Evolutionary conservation across 805 yeast genomes (phyloP), one percentile per base, ranked within the genome.

Genomic region (Nakazawaea wyomingensis): DNA sequence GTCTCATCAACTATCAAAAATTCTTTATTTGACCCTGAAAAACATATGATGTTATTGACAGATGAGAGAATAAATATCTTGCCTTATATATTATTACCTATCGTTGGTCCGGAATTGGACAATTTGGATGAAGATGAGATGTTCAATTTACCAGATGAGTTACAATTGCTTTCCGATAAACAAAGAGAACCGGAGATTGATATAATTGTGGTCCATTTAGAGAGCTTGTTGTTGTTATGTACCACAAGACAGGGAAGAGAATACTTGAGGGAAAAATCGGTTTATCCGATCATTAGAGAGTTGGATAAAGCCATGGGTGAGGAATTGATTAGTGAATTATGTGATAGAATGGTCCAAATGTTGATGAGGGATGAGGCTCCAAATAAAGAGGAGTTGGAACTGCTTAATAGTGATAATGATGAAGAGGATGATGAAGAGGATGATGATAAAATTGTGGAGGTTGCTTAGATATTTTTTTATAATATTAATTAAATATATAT

Each of bases 1-100:
- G 90, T 87, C 30, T 95, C 95, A 1, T 84, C 95, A 4, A 85
- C 96, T 2, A 85, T 93, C 52, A 91, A 93, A 60, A 91, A 91
- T 62, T 76, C 91, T 0, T 66, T 91, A 39, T 91, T 91, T 55
- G 96, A 90, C 56, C 69, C 85, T 1, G 76, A 79, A 32, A 62
- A 76, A 28, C 98, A 91, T 57, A 63, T 64, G 52, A 60, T 57
- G 19, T 66, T 91, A 34, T 60, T 88, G 32, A 68, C 66, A 4
- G 83, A 85, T 53, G 78, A 72, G 29, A 63, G 70, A 7, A 79
- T 87, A 45, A 87, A 90, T 52, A 54, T 91, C 30, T 70, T 93
- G 55, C 95, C 96, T 4, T 86, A 84, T 53, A 72, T 91, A 19
- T 67, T 91, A 45, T 69, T 85, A 34, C 96, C 97, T 13, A 72